Base-by-base conservation (phyloP, 164 flowering plant genomes). In the Umbellularia californica region DNA sequence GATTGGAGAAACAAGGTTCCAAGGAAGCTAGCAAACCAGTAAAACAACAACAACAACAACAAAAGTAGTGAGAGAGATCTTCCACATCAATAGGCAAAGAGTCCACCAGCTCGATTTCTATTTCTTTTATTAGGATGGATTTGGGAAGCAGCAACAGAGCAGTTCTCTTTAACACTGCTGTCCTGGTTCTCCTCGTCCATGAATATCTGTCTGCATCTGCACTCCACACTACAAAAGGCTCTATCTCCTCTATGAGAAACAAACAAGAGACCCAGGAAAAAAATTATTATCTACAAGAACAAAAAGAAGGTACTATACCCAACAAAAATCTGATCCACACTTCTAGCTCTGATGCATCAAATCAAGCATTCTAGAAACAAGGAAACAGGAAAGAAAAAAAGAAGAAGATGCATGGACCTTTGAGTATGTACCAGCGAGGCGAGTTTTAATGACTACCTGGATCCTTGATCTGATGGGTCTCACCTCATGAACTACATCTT, bases 181-280 rank as follows among this genome's bases (percentile, higher is more conserved):
- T 68, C 79, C 15, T 52, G 11, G 50, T 68, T 83, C 72, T 85
- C 89, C 70, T 89, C 90, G 75, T 89, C 95, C 88, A 86, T 85
- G 66, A 79, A 81, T 33, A 90, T 89, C 77, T 90, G 95, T 81
- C 85, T 88, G 78, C 80, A 84, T 74, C 95, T 86, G 82, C 95
- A 90, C 75, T 89, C 91, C 82, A 69, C 90, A 63, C 91, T 90
- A 66, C 95, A 89, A 73, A 90, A 90, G 2, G 82, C 91, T 65
- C 81, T 83, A 73, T 89, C 92, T 73, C 95, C 91, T 67, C 95
- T 89, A 13, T 41, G 23, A 12, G 33, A 64, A 23, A 72, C 17
- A 55, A 41, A 7, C 60, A 55, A 55, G n/a, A 15, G 5, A 55
- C 60, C n/a, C 60, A 55, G 47, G 10, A 41, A 35, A 55, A 35